Percentiles rank a stretch among this genome's conserved stretches.
These are phyloP conservation scores for Colletotrichum sansevieriae DNA, from an alignment of 2,329 filamentous ascomycete species.

Conservation along the genomic window DNA sequence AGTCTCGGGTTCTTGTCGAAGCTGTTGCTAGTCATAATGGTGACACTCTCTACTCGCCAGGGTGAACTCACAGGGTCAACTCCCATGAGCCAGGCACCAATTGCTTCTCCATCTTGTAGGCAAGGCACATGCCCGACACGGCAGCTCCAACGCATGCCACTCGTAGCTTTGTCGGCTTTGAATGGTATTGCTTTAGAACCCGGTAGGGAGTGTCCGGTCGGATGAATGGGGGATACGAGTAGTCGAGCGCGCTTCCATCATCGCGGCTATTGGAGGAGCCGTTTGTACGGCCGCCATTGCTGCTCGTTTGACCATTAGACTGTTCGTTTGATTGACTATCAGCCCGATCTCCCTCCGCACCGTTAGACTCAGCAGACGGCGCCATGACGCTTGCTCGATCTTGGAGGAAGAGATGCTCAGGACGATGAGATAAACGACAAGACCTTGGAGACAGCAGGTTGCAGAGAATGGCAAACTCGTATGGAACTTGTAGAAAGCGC, in stretches of 20 bases:
- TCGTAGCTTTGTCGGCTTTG: constrained; percentile 51
- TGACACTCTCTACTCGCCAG: not conserved
- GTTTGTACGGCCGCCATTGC: not conserved
- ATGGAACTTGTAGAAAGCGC: too few species aligned
- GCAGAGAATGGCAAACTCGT: too few species aligned
- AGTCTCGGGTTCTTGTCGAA: constrained; percentile 51
- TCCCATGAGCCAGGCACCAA: constrained; percentile 48
- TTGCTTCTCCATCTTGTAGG: constrained; percentile 49
- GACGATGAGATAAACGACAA: too few species aligned
- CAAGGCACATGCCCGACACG: constrained; percentile 47
- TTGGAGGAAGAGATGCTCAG: not conserved
- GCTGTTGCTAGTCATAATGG: not conserved
- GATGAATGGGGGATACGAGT: constrained; percentile 46
- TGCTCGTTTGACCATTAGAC: not conserved
- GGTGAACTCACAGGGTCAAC: constrained; percentile 44
- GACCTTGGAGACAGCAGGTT: too few species aligned
- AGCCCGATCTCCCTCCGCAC: constrained; percentile 19
- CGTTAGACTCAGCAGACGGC: constrained; percentile 29
- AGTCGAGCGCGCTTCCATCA: constrained; percentile 39
- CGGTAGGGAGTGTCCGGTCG: constrained; percentile 45
- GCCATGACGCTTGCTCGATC: constrained; percentile 17
- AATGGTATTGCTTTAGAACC: constrained; percentile 51
- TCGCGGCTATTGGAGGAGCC: constrained; percentile 22
- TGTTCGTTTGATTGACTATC: constrained; percentile 18
- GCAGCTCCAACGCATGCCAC: constrained; percentile 50